These are phyloP conservation scores for Phytophthora pinifolia DNA, from an alignment of 352 stramenopile genomes.

Conservation along the genomic window DNA sequence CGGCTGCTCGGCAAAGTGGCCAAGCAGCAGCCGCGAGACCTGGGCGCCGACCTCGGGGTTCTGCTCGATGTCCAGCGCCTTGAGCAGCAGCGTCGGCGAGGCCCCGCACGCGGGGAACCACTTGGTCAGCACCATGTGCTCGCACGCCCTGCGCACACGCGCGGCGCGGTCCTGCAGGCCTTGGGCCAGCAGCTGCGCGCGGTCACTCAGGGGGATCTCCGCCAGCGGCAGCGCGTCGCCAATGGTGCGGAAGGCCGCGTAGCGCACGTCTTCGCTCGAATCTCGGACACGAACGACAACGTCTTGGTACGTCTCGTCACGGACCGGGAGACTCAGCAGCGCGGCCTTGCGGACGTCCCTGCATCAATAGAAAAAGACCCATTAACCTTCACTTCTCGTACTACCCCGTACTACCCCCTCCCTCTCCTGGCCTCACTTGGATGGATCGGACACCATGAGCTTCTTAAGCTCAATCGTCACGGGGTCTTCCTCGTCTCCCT, in stretches of 20 bases:
- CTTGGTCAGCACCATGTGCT: constrained; percentile 69
- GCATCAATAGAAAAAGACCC: neutral
- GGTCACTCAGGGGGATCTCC: constrained; percentile 66
- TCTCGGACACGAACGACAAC: constrained; percentile 81
- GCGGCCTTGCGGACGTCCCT: constrained; percentile 75
- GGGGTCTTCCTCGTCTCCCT: constrained; percentile 40
- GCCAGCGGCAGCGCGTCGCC: constrained; percentile 42
- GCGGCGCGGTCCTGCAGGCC: constrained; percentile 65
- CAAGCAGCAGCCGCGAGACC: constrained; percentile 51
- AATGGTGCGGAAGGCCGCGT: constrained; percentile 58
- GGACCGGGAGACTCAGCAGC: constrained; percentile 52
- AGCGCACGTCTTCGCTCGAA: constrained; percentile 63
- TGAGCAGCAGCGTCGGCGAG: constrained; percentile 54
- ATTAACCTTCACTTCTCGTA: too few relatives aligned
- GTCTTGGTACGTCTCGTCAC: constrained; percentile 42
- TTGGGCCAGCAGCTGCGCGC: constrained; percentile 73
- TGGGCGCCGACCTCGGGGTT: constrained; percentile 49
- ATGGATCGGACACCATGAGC: too few relatives aligned
- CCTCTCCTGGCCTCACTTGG: too few relatives aligned
- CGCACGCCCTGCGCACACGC: constrained; percentile 51
- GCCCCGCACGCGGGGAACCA: constrained; percentile 63
- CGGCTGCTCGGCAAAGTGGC: constrained; percentile 43
- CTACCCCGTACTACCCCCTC: too few relatives aligned
- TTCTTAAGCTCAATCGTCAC: too few relatives aligned
- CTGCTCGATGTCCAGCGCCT: constrained; percentile 67